Percentiles rank a stretch among this genome's conserved stretches.
phyloP scores from a whole-genome alignment of 2,329 filamentous ascomycete genomes.

The Hyphodiscus sp. region DNA sequence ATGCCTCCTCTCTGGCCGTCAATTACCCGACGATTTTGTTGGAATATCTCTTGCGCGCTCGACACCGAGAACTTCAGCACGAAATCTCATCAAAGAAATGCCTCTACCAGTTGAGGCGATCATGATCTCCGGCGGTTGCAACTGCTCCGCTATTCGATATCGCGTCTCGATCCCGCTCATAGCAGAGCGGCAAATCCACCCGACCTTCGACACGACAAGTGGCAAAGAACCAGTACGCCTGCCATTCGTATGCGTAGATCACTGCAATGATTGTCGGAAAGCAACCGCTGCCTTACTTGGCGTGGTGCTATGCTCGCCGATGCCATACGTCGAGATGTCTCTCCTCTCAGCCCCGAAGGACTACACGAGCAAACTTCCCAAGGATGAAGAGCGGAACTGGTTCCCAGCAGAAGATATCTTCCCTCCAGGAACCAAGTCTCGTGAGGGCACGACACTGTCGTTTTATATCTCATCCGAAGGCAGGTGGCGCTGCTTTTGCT shows the following conservation, averaged over 20 bases:
- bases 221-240: not conserved
- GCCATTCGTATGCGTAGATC: not conserved
- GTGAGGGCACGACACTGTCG: not conserved
- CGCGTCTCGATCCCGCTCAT: not conserved
- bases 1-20: not conserved
- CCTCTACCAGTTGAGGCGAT: not conserved
- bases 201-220: not conserved
- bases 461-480: not conserved
- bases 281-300: not conserved
- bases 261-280: not conserved
- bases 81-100: not conserved
- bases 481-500: not conserved
- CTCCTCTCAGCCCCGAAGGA: not conserved
- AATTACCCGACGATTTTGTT: too few species aligned
- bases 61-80: not conserved
- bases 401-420: not conserved
- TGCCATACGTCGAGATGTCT: constrained; percentile 3
- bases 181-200: not conserved
- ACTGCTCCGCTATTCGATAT: not conserved
- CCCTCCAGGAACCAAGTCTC: not conserved
- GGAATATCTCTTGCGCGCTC: too few species aligned
- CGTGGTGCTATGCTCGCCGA: not conserved
- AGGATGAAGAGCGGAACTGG: not conserved
- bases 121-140: not conserved
- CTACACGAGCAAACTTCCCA: not conserved